Conservation (phyloP, 177 flowering plant genomes). For the Vitis hybrid region DNA sequence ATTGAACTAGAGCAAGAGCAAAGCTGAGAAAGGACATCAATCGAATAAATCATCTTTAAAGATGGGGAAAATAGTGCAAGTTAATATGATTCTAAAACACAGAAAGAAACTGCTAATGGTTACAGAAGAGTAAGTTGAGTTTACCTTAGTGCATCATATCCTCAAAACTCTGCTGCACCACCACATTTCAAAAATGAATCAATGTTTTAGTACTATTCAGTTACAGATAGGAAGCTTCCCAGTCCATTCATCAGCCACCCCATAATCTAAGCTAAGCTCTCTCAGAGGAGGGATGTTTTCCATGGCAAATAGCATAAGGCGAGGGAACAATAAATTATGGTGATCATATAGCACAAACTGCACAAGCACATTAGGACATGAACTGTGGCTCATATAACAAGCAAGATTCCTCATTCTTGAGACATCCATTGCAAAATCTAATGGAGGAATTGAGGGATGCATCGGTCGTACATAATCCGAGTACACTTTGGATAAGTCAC, state of each 20-base stretch:
- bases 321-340: slow-evolving; percentile 67
- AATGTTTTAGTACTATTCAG: slow-evolving; percentile 26
- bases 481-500: slow-evolving; percentile 67
- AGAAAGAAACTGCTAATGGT: slow-evolving; percentile 4
- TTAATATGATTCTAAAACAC: not conserved
- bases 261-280: slow-evolving; percentile 91
- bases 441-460: slow-evolving; percentile 58
- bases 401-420: slow-evolving; percentile 87
- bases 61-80: not conserved
- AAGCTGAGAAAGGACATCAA: not conserved
- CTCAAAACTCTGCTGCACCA: slow-evolving; percentile 15
- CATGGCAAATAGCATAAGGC: slow-evolving; percentile 84
- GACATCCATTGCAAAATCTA: slow-evolving; percentile 91
- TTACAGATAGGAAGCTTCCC: slow-evolving; percentile 61
- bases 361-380: slow-evolving; percentile 78
- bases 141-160: slow-evolving; percentile 22
- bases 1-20: not conserved
- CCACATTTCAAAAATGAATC: slow-evolving; percentile 10
- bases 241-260: slow-evolving; percentile 58
- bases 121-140: slow-evolving; percentile 9
- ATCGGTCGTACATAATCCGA: slow-evolving; percentile 47
- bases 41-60: not conserved
- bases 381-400: slow-evolving; percentile 84
- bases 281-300: slow-evolving; percentile 92
- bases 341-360: slow-evolving; percentile 84